Percentiles rank a stretch among this genome's conserved stretches.
These are phyloP conservation scores for Phaeosphaeria sp. DNA, from an alignment of 2,329 filamentous ascomycete species.

Conservation along the genomic window DNA sequence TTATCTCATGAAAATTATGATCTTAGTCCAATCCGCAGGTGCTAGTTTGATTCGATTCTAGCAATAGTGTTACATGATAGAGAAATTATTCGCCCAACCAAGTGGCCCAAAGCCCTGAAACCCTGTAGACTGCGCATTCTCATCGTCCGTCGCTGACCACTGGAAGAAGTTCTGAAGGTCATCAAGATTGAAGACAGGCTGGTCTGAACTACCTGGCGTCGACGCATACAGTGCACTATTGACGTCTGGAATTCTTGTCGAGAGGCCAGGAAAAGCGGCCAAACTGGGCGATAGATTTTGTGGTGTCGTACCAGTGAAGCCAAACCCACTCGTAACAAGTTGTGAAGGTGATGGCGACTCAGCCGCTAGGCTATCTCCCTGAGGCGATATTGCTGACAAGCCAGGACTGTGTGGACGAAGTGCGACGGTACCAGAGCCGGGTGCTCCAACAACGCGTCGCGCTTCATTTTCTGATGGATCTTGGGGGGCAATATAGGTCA, in stretches of 20 bases:
- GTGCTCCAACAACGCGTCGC: slow-evolving; percentile 27
- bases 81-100: slow-evolving; percentile 39
- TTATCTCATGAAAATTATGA: no score
- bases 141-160: slow-evolving; percentile 33
- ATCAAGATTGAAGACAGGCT: slow-evolving; percentile 40
- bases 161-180: slow-evolving; percentile 43
- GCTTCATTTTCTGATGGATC: slow-evolving; percentile 36
- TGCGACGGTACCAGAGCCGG: slow-evolving; percentile 11
- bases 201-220: slow-evolving; percentile 22
- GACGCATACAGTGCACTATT: slow-evolving; percentile 17
- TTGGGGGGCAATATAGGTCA: slow-evolving; percentile 38
- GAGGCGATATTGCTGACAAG: slow-evolving; percentile 21
- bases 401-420: slow-evolving; percentile 14
- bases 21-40: no score
- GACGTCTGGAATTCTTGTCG: slow-evolving; percentile 16
- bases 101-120: slow-evolving; percentile 38
- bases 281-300: slow-evolving; percentile 2
- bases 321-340: slow-evolving; percentile 12
- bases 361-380: slow-evolving; percentile 15
- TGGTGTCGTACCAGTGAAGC: not conserved
- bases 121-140: slow-evolving; percentile 35
- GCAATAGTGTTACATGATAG: slow-evolving; percentile 21
- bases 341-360: slow-evolving; percentile 17
- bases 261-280: slow-evolving; percentile 15
- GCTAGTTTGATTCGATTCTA: not conserved